Base-by-base conservation (phyloP, 169 alveolate species). In the Theileria equi region DNA sequence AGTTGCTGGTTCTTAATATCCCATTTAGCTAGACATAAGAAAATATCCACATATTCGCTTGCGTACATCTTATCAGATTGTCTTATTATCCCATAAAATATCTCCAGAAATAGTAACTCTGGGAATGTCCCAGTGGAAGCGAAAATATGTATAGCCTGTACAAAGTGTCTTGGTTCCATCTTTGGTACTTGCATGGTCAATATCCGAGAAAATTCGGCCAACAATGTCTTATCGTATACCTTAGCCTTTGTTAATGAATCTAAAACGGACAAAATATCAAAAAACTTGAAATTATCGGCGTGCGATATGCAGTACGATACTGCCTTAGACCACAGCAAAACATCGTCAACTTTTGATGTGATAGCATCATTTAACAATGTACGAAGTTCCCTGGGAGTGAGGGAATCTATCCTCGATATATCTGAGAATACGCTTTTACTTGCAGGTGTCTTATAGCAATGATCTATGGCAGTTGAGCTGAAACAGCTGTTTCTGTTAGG, bases 311-410 rank as follows among this genome's bases (percentile, higher is more conserved):
- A 78, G 50, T 68, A 41, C 21, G 82, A 28, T 5, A 87, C 62
- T 16, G 83, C 82, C 44, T 86, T 85, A 29, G 90, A 77, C 92
- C 92, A 86, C 35, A 86, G 57, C 21, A 77, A 34, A 2, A 68
- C 50, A 41, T 86, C 92, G 11, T 50, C 63, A 17, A 80, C 87
- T 21, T 59, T 66, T 29, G 82, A 70, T 2, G 47, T 55, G 16
- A 82, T 68, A 16, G 82, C 85, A 17, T 63, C 84, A 38, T 76
- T 81, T 7, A 82, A 69, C 26, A 86, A 52, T 8, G 66, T 70
- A 2, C 92, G 58, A 16, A 86, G 63, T 50, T 86, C 84, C 47
- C 88, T 73, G 8, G 87, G 82, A 29, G 76, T 47, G 43, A 86
- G 41, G 32, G 85, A 32, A 23, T 76, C 84, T 80, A 77, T 67